Evolutionary conservation across 805 yeast genomes (phyloP).

Genomic region (Saccharomycopsis olivae): DNA sequence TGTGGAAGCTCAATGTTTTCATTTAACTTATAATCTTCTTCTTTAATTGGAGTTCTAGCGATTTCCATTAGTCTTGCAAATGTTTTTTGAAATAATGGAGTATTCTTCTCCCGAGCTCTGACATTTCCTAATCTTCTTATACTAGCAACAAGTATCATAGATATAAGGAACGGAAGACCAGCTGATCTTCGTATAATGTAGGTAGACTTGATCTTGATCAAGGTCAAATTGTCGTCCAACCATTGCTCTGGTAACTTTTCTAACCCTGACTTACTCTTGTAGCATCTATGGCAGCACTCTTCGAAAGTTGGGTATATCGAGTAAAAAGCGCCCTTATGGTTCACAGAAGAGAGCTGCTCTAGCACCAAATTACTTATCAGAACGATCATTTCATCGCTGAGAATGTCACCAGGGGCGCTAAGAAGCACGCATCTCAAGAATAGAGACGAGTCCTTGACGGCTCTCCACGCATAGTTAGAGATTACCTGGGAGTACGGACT

Average conservation of each 20-base stretch:
- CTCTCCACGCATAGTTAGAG: constrained; percentile 70
- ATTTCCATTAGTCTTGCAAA: constrained; percentile 42
- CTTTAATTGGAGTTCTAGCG: constrained; percentile 40
- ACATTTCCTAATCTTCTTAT: constrained; percentile 6
- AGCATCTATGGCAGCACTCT: constrained; percentile 51
- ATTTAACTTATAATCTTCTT: constrained; percentile 30
- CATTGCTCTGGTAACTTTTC: constrained; percentile 39
- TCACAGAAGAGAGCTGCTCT: constrained; percentile 57
- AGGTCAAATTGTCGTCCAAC: constrained; percentile 45
- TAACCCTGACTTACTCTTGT: constrained; percentile 20
- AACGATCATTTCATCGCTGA: constrained; percentile 21
- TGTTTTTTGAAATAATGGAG: constrained; percentile 37
- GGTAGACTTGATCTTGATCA: constrained; percentile 49
- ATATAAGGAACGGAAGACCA: constrained; percentile 72
- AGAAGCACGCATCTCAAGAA: constrained; percentile 39
- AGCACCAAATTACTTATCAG: constrained; percentile 44
- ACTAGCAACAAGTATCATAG: constrained; percentile 59
- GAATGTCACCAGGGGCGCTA: constrained; percentile 20
- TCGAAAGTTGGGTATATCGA: constrained; percentile 77
- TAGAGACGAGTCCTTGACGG: constrained; percentile 63
- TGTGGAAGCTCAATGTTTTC: constrained; percentile 72
- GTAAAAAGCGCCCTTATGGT: constrained; percentile 89
- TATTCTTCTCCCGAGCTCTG: constrained; percentile 20
- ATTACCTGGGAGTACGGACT: constrained; percentile 33
- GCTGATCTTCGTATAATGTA: constrained; percentile 84